Evolutionary conservation across 495 filamentous ascomycete species (phyloP), one percentile per base, ranked within the genome.

Genomic region (Symbiotaphrina buchneri): DNA sequence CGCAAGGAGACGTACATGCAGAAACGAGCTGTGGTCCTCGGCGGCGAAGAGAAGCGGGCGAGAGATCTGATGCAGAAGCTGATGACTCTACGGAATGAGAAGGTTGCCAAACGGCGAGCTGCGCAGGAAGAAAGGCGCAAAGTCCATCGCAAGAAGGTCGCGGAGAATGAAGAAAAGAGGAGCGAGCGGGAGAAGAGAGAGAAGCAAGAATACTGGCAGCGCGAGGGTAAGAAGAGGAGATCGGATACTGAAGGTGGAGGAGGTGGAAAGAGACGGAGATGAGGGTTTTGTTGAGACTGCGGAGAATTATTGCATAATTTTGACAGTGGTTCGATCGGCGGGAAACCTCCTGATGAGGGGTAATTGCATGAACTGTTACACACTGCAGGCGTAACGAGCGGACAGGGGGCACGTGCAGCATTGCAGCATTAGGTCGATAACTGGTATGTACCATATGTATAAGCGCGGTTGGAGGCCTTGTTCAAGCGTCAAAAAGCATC

Each of bases 31-130:
- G 82, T 94, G 18, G 76, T 94, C 34, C 49, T 81, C 3, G 64
- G 65, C 15, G 65, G 63, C 26, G 90, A 94, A 47, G 87, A 97
- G 61, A 79, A 74, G 56, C 69, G 71, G 49, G 82, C 82, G 13
- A 62, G 87, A 17, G 72, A 83, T 45, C 61, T 97, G 45, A 78
- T 97, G 69, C 75, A 90, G 56, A 85, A 92, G 61, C 64, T 97
- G 31, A 79, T 73, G 43, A 90, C 81, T 14, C 54, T 95, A 47
- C 63, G 84, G 35, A 92, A 91, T 40, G 87, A 94, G 44, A 84
- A 90, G 52, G 64, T 68, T 18, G 75, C 73, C 28, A 85, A 85
- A 59, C 56, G 85, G 24, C 49, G 63, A 18, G 70, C 53, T 26
- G 80, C 80, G 56, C 84, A 95, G 54, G 82, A 91, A 45, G 76